Evolutionary conservation across 345 rosid genomes (phyloP).

Genomic region (Aurinia saxatilis): DNA sequence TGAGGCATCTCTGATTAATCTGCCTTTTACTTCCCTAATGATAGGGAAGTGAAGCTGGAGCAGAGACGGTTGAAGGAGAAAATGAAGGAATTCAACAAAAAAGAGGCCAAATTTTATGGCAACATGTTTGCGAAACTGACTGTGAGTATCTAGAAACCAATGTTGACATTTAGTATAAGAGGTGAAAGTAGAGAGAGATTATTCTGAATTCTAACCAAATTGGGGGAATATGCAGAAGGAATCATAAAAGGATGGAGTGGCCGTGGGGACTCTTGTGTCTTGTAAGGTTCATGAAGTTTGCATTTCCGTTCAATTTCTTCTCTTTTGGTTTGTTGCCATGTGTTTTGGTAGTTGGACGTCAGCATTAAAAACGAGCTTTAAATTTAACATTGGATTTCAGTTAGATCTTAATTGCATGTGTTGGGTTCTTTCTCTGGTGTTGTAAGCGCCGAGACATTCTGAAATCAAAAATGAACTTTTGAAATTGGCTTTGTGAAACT

Average conservation of each 20-base stretch:
- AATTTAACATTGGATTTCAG: not conserved
- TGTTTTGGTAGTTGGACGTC: not conserved
- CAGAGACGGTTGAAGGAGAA: conserved; percentile 71
- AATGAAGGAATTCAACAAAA: conserved; percentile 72
- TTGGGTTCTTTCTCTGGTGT: not conserved
- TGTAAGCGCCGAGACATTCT: not conserved
- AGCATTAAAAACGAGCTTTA: not conserved
- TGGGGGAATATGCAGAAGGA: conserved; percentile 36
- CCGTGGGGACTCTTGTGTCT: not conserved
- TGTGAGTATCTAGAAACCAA: conserved; percentile 25
- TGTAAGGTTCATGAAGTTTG: not conserved
- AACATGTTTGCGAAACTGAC: conserved; percentile 76
- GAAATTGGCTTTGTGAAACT: too few relatives aligned
- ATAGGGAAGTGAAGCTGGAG: conserved; percentile 85
- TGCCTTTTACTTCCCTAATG: not conserved
- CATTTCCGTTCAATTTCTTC: not conserved
- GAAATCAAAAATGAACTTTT: too few relatives aligned
- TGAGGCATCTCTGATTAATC: not conserved
- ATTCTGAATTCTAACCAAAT: not conserved
- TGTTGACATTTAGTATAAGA: conserved; percentile 9
- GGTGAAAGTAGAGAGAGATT: not conserved
- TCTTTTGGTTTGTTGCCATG: not conserved
- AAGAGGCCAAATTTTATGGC: conserved; percentile 78
- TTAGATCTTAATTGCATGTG: not conserved
- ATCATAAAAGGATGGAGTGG: conserved; percentile 10